Evolutionary conservation across 2,329 filamentous ascomycete species (phyloP).

Genomic region (Claviceps pusilla): DNA sequence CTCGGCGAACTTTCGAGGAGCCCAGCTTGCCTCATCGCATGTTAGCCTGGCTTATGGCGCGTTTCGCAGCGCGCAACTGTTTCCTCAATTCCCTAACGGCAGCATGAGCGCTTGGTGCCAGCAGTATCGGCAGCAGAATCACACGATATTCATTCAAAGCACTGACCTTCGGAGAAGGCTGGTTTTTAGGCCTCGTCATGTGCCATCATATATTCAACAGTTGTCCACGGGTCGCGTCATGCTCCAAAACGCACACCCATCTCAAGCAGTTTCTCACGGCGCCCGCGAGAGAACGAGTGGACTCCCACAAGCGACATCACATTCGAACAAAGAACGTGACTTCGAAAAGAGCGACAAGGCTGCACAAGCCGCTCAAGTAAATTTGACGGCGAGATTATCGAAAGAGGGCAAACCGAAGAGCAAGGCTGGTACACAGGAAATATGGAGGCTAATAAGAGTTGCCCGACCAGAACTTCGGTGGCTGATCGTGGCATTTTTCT

Average conservation of each 20-base stretch:
- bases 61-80: neutral
- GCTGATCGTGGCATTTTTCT: slow-evolving; percentile 63
- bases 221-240: slow-evolving; percentile 16
- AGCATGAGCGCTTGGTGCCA: neutral
- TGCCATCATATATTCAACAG: slow-evolving; percentile 9
- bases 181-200: neutral
- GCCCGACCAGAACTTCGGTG: slow-evolving; percentile 70
- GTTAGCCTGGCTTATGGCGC: neutral
- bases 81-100: neutral
- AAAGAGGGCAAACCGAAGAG: slow-evolving; percentile 55
- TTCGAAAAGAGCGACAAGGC: slow-evolving; percentile 68
- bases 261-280: slow-evolving; percentile 18
- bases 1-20: slow-evolving; percentile 8
- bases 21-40: slow-evolving; percentile 8
- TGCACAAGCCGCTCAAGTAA: slow-evolving; percentile 72
- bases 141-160: neutral
- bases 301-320: slow-evolving; percentile 16
- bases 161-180: neutral
- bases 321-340: slow-evolving; percentile 22
- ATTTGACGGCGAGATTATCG: slow-evolving; percentile 72
- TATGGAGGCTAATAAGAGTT: slow-evolving; percentile 79
- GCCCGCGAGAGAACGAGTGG: slow-evolving; percentile 19
- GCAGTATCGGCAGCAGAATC: neutral
- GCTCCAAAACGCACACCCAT: slow-evolving; percentile 13
- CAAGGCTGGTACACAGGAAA: slow-evolving; percentile 54